Percentiles rank a stretch among this genome's conserved stretches.
These are phyloP conservation scores for Stagonosporopsis chrysanthemi DNA, from an alignment of 2,329 filamentous ascomycete genomes.

Conservation along the genomic window DNA sequence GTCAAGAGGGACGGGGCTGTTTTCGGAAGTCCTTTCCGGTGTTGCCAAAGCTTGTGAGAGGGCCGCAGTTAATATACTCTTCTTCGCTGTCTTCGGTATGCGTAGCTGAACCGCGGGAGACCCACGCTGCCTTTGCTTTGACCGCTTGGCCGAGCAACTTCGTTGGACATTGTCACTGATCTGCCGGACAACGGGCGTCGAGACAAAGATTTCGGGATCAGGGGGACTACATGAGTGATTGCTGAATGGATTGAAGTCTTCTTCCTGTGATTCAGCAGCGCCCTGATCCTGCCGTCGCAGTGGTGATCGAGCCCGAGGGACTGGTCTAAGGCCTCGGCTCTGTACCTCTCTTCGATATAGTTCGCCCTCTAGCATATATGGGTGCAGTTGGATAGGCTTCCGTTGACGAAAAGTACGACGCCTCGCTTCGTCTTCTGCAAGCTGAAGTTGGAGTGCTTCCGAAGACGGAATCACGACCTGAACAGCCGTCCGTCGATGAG, in stretches of 20 bases:
- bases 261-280: constrained; percentile 41
- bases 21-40: constrained; percentile 22
- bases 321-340: constrained; percentile 54
- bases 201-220: constrained; percentile 35
- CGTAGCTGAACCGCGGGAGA: constrained; percentile 26
- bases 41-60: constrained; percentile 18
- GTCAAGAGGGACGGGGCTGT: constrained; percentile 26
- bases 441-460: constrained; percentile 24
- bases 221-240: constrained; percentile 31
- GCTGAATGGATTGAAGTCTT: constrained; percentile 41
- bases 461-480: constrained; percentile 43
- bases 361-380: constrained; percentile 56
- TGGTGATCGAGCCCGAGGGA: constrained; percentile 45
- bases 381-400: constrained; percentile 59
- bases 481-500: constrained; percentile 37
- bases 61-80: constrained; percentile 30
- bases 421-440: constrained; percentile 25
- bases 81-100: constrained; percentile 26
- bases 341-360: constrained; percentile 53
- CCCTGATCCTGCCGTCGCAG: constrained; percentile 24
- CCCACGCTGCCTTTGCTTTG: constrained; percentile 11
- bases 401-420: constrained; percentile 54
- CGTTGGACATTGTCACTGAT: constrained; percentile 11
- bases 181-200: constrained; percentile 29
- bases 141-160: constrained; percentile 11